These are phyloP conservation scores for Xylaria digitata DNA, from an alignment of 2,329 filamentous ascomycete genomes.

Conservation along the genomic window DNA sequence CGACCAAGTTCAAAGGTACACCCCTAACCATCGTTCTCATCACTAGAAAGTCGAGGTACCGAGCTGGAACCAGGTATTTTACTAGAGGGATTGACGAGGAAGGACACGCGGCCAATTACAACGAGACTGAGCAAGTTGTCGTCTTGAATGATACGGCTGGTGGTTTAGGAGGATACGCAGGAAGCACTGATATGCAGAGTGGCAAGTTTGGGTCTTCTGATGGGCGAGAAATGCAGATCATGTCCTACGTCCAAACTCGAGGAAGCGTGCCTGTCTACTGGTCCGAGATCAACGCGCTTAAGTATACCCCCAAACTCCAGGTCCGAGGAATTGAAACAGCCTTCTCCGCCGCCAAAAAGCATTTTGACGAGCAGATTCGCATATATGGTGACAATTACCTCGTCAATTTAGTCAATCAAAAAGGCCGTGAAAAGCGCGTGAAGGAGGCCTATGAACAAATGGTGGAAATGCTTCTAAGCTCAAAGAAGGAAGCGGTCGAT, in stretches of 20 bases:
- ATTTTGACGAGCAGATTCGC: constrained; percentile 93
- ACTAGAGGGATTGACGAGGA: constrained; percentile 93
- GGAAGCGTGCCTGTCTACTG: constrained; percentile 96
- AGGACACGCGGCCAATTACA: constrained; percentile 97
- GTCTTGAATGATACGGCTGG: constrained; percentile 85
- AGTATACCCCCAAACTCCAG: constrained; percentile 91
- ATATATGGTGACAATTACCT: constrained; percentile 97
- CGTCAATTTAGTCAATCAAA: constrained; percentile 97
- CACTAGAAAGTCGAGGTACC: constrained; percentile 86
- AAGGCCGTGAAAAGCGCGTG: constrained; percentile 86
- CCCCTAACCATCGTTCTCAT: constrained; percentile 88
- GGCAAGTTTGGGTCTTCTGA: constrained; percentile 70
- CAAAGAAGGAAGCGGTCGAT: constrained; percentile 73
- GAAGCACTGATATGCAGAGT: constrained; percentile 79
- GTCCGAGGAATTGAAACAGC: constrained; percentile 86
- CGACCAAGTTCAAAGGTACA: constrained; percentile 85
- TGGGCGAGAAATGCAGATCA: constrained; percentile 83
- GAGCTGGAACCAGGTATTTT: constrained; percentile 93
- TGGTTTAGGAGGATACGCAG: constrained; percentile 82
- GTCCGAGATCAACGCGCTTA: constrained; percentile 93
- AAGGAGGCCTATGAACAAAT: constrained; percentile 96
- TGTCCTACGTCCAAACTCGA: constrained; percentile 95
- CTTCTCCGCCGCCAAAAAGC: constrained; percentile 79
- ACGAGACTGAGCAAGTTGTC: constrained; percentile 95
- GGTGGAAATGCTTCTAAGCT: constrained; percentile 78